Evolutionary conservation across 2,329 filamentous ascomycete genomes (phyloP), one percentile per base, ranked within the genome.

Genomic region (Sphaerulina populicola): DNA sequence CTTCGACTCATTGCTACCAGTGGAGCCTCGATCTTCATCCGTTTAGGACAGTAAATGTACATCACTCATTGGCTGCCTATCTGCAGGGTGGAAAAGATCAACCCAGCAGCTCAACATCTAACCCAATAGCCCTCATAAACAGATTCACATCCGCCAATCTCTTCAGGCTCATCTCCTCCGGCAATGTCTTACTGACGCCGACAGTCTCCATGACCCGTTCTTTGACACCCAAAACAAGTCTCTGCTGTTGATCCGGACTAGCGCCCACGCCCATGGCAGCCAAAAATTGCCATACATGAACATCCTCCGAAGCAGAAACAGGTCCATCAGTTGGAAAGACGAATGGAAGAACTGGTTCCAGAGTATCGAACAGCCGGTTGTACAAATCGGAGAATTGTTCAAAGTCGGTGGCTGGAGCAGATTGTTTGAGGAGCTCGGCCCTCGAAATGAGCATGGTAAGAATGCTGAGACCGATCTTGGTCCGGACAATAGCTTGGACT

Each of bases 141-240:
- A 98, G 74, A 68, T 98, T 98, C 60, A 98, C 93, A 65, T 95
- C 95, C 52, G 85, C 84, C 52, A 95, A 75, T 53, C 91, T 83
- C 66, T 88, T 83, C 54, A 82, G 82, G 10, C 86, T 83, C 82
- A 97, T 88, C 51, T 93, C 86, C 12, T 83, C 78, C 14, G 93
- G 91, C 31, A 98, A 76, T 1, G 88, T 91, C 77, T 95, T 96
- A 63, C 88, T 85, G 47, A 94, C 81, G 29, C 79, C 76, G 9
- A 98, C 88, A 0, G 93, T 97, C 66, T 95, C 90, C 80, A 97
- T 94, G 53, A 98, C 93, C 48, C 91, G 85, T 64, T 98, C 93
- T 79, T 97, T 98, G 61, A 98, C 93, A 37, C 89, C 90, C 63
- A 96, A 80, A 8, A 98, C 93, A 50, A 98, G 77, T 52, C 90